These are phyloP conservation scores for Cytospora schulzeri DNA, from an alignment of 2,329 filamentous ascomycete species.

Conservation along the genomic window DNA sequence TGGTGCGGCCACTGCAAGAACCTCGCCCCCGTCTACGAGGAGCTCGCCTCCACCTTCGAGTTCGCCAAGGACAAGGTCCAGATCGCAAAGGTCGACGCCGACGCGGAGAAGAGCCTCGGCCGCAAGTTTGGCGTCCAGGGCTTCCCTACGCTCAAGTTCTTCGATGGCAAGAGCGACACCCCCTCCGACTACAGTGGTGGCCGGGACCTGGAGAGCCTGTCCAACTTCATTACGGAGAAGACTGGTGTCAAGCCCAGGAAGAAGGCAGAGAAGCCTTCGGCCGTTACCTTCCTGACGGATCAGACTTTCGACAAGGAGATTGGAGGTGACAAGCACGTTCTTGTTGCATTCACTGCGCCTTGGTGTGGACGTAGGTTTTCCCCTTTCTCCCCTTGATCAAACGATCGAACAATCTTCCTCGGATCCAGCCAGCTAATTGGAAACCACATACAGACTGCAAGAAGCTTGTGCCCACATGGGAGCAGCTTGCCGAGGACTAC, in stretches of 20 bases:
- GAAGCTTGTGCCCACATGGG: slow-evolving; percentile 85
- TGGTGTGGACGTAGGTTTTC: slow-evolving; percentile 91
- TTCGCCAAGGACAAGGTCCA: slow-evolving; percentile 72
- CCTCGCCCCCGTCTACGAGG: slow-evolving; percentile 91
- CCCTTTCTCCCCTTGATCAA: neutral
- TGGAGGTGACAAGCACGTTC: slow-evolving; percentile 83
- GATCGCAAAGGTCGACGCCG: slow-evolving; percentile 95
- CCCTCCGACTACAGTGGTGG: slow-evolving; percentile 85
- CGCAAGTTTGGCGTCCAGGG: slow-evolving; percentile 87
- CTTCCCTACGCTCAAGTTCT: slow-evolving; percentile 97
- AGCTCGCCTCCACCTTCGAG: slow-evolving; percentile 76
- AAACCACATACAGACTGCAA: slow-evolving; percentile 78
- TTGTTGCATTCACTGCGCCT: slow-evolving; percentile 96
- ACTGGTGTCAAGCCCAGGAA: slow-evolving; percentile 79
- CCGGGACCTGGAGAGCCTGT: slow-evolving; percentile 83
- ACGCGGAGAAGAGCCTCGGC: slow-evolving; percentile 81
- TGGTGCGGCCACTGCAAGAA: slow-evolving; percentile 99
- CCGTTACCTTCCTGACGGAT: slow-evolving; percentile 80
- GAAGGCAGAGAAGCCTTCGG: slow-evolving; percentile 72
- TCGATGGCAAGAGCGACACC: slow-evolving; percentile 89
- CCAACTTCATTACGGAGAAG: slow-evolving; percentile 81
- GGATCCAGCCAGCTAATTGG: slow-evolving; percentile 22
- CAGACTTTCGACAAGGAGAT: slow-evolving; percentile 74
- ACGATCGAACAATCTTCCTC: neutral
- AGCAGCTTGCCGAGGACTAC: slow-evolving; percentile 82